These are phyloP conservation scores for Mycena rosella DNA, from an alignment of 768 basidiomycete species.

Conservation along the genomic window DNA sequence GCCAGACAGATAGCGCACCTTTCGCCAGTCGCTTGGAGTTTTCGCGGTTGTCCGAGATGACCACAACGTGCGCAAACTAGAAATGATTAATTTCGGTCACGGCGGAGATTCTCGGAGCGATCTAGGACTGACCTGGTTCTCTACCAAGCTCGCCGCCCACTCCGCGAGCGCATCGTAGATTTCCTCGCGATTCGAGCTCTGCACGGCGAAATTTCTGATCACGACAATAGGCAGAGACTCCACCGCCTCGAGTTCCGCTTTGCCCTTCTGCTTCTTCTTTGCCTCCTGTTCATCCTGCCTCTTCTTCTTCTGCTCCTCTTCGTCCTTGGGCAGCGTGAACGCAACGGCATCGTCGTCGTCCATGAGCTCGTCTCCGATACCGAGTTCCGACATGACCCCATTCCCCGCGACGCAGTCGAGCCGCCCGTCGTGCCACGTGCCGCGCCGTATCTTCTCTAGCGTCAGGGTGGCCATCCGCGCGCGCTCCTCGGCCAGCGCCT, in stretches of 20 bases:
- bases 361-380: slow-evolving; percentile 34
- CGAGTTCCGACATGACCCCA: slow-evolving; percentile 69
- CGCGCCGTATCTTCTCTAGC: slow-evolving; percentile 63
- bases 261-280: slow-evolving; percentile 46
- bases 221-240: slow-evolving; percentile 87
- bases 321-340: not conserved
- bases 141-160: slow-evolving; percentile 88
- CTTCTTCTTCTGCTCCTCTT: slow-evolving; percentile 22
- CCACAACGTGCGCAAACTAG: slow-evolving; percentile 91
- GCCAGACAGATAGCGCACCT: slow-evolving; percentile 56
- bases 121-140: slow-evolving; percentile 73
- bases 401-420: slow-evolving; percentile 89
- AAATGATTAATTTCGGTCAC: slow-evolving; percentile 10
- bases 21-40: slow-evolving; percentile 87
- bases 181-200: slow-evolving; percentile 71
- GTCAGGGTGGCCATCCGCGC: not conserved
- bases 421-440: slow-evolving; percentile 89
- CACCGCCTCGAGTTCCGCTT: slow-evolving; percentile 64
- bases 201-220: slow-evolving; percentile 80
- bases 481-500: slow-evolving; percentile 58
- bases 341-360: slow-evolving; percentile 22
- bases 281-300: slow-evolving; percentile 30
- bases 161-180: slow-evolving; percentile 80
- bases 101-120: not conserved
- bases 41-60: slow-evolving; percentile 91